phyloP scores from a whole-genome alignment of 257 asterid genomes.

The Solanum habrochaites region DNA sequence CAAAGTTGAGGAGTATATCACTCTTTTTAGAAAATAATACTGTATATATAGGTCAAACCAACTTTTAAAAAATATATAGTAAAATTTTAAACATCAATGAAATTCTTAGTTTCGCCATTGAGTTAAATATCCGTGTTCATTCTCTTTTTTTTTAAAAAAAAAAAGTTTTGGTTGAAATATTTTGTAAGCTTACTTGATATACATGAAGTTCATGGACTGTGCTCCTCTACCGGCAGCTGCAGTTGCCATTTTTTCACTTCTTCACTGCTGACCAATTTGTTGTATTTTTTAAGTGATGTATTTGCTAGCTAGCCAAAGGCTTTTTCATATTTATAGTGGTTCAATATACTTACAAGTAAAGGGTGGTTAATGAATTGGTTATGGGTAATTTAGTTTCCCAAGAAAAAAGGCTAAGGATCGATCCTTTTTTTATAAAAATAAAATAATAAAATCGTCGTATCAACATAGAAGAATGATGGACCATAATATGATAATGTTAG shows the following conservation, averaged over 20 bases:
- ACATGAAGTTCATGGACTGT: constrained; percentile 41
- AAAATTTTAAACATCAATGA: not conserved
- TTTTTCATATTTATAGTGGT: constrained; percentile 12
- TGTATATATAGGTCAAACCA: not conserved
- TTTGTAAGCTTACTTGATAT: constrained; percentile 49
- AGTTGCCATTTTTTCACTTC: constrained; percentile 41
- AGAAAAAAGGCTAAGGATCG: constrained; percentile 9
- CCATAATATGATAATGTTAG: constrained; percentile 1
- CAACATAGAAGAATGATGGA: constrained; percentile 1
- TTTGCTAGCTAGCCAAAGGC: not conserved
- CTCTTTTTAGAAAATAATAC: too few relatives aligned
- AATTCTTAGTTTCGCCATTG: not conserved
- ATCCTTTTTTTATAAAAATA: not conserved
- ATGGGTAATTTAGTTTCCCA: constrained; percentile 32
- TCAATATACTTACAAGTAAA: not conserved
- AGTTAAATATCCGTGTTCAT: not conserved
- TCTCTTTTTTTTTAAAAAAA: too few relatives aligned
- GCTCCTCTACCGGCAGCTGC: constrained; percentile 63
- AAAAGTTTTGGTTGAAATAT: not conserved
- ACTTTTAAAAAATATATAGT: not conserved
- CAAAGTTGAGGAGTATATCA: too few relatives aligned
- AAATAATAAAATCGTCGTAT: not conserved
- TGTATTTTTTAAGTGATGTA: not conserved
- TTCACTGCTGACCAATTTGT: not conserved
- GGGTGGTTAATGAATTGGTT: not conserved